Percentiles rank a stretch among this genome's conserved stretches.
These are phyloP conservation scores for Argentina anserina DNA, from an alignment of 306 rosid species.

Conservation along the genomic window DNA sequence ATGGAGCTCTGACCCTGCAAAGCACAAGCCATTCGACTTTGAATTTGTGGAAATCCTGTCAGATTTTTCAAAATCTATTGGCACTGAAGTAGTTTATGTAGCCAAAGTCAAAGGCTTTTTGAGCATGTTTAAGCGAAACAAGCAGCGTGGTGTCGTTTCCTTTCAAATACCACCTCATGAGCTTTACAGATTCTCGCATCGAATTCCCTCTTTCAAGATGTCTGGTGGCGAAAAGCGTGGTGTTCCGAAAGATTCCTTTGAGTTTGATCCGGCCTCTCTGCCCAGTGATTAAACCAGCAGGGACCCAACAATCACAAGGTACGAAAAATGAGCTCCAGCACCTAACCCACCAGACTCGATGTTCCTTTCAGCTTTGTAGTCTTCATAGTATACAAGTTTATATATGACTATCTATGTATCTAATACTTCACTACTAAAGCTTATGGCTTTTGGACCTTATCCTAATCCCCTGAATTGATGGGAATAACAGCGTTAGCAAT, in stretches of 20 bases:
- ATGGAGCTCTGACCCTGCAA: slow-evolving; percentile 63
- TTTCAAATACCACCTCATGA: slow-evolving; percentile 51
- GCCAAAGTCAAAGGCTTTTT: slow-evolving; percentile 72
- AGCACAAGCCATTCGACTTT: slow-evolving; percentile 33
- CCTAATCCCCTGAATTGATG: slow-evolving; percentile 2
- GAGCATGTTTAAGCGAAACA: slow-evolving; percentile 53
- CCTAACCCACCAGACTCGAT: background rate
- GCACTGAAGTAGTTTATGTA: slow-evolving; percentile 58
- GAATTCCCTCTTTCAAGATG: slow-evolving; percentile 66
- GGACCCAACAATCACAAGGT: background rate
- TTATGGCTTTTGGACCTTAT: background rate
- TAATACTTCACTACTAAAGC: background rate
- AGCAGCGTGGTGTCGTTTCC: slow-evolving; percentile 23
- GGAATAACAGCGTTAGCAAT: background rate
- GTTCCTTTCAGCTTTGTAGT: background rate
- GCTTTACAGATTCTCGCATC: slow-evolving; percentile 72
- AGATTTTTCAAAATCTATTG: slow-evolving; percentile 50
- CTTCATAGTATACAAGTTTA: background rate
- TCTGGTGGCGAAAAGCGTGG: slow-evolving; percentile 63
- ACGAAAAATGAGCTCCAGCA: background rate
- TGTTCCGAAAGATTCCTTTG: slow-evolving; percentile 74
- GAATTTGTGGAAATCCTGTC: slow-evolving; percentile 69
- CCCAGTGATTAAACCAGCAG: slow-evolving; percentile 21
- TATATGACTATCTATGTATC: background rate
- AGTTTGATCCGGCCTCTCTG: slow-evolving; percentile 79